Conservation (phyloP, 2,329 filamentous ascomycete genomes). For the Nigrograna mackinnonii region DNA sequence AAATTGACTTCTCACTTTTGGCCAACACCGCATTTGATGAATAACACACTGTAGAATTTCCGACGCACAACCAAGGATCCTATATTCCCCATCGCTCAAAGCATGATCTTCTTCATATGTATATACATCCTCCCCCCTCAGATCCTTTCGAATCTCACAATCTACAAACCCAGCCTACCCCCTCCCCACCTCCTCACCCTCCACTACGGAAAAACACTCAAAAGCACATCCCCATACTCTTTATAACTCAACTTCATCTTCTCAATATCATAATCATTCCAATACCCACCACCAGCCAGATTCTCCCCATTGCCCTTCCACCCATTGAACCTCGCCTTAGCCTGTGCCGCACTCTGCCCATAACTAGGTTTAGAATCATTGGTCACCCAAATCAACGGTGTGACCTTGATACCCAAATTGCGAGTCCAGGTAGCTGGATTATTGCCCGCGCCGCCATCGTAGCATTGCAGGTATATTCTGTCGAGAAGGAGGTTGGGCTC, state of each 20-base stretch:
- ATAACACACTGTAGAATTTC: too few relatives aligned
- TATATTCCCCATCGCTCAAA: too few relatives aligned
- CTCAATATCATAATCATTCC: constrained; percentile 54
- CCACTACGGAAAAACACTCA: constrained; percentile 12
- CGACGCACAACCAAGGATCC: too few relatives aligned
- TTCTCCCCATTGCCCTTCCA: constrained; percentile 35
- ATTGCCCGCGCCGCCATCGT: constrained; percentile 49
- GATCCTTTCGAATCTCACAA: too few relatives aligned
- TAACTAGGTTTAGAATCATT: constrained; percentile 52
- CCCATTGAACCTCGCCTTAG: constrained; percentile 34
- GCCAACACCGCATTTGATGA: too few relatives aligned
- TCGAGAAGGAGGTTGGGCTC: constrained; percentile 40
- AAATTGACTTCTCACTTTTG: too few relatives aligned
- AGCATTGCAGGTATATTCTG: constrained; percentile 50
- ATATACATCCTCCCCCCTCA: too few relatives aligned
- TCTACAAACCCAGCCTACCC: too few relatives aligned
- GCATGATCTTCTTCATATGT: too few relatives aligned
- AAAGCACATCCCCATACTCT: constrained; percentile 32
- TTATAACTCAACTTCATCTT: constrained; percentile 47
- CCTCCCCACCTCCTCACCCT: too few relatives aligned
- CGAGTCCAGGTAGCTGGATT: constrained; percentile 45
- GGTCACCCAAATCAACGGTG: constrained; percentile 50
- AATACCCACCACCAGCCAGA: constrained; percentile 49
- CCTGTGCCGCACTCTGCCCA: constrained; percentile 43
- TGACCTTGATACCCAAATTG: constrained; percentile 44